Evolutionary conservation across 176 grass and related monocot genomes (phyloP).

Genomic region (Lolium rigidum): DNA sequence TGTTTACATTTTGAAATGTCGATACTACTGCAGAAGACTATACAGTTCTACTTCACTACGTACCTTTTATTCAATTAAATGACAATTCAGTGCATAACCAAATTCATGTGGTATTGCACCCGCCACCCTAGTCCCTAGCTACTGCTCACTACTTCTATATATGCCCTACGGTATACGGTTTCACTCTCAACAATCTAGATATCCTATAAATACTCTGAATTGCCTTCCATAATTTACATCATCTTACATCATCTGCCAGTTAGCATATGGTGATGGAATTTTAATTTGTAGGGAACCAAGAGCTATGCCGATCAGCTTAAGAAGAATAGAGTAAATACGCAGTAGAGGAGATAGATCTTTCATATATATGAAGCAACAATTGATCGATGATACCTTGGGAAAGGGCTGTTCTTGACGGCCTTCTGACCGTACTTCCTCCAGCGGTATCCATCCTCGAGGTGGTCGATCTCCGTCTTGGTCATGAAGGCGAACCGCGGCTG

Average conservation of each 20-base stretch:
- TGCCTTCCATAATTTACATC: not conserved
- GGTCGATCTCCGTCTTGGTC: constrained; percentile 81
- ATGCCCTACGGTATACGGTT: not conserved
- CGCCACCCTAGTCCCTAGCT: not conserved
- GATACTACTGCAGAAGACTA: not conserved
- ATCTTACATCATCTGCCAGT: not conserved
- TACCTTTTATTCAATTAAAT: not conserved
- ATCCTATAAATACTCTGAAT: not conserved
- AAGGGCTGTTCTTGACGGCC: constrained; percentile 88
- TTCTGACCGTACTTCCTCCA: constrained; percentile 94
- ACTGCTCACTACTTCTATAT: not conserved
- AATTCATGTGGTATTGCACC: not conserved
- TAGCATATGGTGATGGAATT: not conserved
- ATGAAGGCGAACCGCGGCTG: constrained; percentile 84
- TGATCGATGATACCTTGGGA: constrained; percentile 53
- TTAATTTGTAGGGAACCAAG: not conserved
- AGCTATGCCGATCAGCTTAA: not conserved
- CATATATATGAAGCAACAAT: constrained; percentile 1
- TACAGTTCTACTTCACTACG: not conserved
- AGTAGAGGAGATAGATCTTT: no score
- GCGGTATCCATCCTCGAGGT: constrained; percentile 79
- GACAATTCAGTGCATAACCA: not conserved
- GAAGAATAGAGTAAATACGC: not conserved
- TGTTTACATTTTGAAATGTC: not conserved
- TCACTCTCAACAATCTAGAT: not conserved